A percentile compares a stretch with the other conserved stretches of the same genome.
Evolutionary conservation across 1,284 basidiomycete genomes (phyloP).

Genomic region (Ceratorhiza oryzae-sativae): DNA sequence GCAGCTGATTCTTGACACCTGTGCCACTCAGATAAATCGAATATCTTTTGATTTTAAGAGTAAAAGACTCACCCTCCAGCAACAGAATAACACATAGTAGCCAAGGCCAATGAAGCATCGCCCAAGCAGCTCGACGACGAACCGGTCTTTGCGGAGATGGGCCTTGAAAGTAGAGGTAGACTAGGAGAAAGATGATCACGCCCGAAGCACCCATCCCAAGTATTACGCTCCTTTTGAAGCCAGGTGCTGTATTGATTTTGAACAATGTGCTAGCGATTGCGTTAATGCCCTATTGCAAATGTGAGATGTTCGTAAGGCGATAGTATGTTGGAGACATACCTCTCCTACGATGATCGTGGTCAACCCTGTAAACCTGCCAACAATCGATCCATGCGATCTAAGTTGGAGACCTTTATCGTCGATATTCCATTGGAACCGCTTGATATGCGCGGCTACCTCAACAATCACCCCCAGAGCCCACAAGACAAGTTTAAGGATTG

Average conservation of each 20-base stretch:
- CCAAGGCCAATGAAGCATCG: constrained; percentile 10
- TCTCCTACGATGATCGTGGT: constrained; percentile 25
- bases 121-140: constrained; percentile 4
- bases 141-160: neutral
- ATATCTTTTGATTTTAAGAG: neutral
- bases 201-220: neutral
- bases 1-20: constrained; percentile 25
- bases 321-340: neutral
- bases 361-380: neutral
- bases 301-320: neutral
- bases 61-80: neutral
- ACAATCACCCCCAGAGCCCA: neutral
- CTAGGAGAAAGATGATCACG: constrained; percentile 9
- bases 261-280: neutral
- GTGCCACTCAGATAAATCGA: neutral
- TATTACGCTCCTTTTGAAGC: neutral
- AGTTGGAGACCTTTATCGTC: neutral
- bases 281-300: constrained; percentile 8
- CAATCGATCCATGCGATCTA: neutral
- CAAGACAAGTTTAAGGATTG: neutral
- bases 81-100: constrained; percentile 18
- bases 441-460: constrained; percentile 12
- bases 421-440: neutral
- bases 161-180: constrained; percentile 28
- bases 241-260: neutral